Percentiles rank a stretch among this genome's conserved stretches.
phyloP scores from a whole-genome alignment of 2,329 filamentous ascomycete species.

The Rhytidhysteron rufulum region DNA sequence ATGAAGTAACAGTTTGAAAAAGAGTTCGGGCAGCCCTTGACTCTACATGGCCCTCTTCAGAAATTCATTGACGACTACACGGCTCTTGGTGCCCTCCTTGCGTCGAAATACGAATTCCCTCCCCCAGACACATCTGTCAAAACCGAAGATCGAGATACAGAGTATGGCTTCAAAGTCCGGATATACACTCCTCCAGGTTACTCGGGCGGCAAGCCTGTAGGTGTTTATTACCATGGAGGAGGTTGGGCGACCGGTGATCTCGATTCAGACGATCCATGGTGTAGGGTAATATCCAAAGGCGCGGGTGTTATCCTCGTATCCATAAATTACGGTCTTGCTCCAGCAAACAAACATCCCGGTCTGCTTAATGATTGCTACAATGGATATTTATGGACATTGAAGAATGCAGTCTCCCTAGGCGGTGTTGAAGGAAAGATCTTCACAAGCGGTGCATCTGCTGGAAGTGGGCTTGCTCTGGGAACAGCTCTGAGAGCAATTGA shows the following conservation, averaged over 20 bases:
- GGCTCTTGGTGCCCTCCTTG: constrained; percentile 15
- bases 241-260: constrained; percentile 37
- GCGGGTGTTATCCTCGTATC: constrained; percentile 29
- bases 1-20: constrained; percentile 24
- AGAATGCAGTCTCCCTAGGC: constrained; percentile 20
- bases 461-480: constrained; percentile 35
- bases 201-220: constrained; percentile 24
- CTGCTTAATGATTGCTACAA: constrained; percentile 34
- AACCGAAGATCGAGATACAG: constrained; percentile 24
- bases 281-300: constrained; percentile 21
- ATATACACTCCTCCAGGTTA: constrained; percentile 33
- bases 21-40: constrained; percentile 24
- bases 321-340: constrained; percentile 34
- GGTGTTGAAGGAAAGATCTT: constrained; percentile 26
- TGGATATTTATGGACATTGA: constrained; percentile 28
- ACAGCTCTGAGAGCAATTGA: constrained; percentile 37
- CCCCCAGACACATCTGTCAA: constrained; percentile 27
- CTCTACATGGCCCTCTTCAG: constrained; percentile 20
- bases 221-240: constrained; percentile 35
- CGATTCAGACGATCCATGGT: constrained; percentile 28
- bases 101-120: constrained; percentile 24
- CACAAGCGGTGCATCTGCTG: constrained; percentile 37
- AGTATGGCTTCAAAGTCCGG: constrained; percentile 24
- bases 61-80: constrained; percentile 17
- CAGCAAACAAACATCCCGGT: constrained; percentile 28